These are phyloP conservation scores for Calonectria multiphialidica DNA, from an alignment of 2,329 filamentous ascomycete species.

Conservation along the genomic window DNA sequence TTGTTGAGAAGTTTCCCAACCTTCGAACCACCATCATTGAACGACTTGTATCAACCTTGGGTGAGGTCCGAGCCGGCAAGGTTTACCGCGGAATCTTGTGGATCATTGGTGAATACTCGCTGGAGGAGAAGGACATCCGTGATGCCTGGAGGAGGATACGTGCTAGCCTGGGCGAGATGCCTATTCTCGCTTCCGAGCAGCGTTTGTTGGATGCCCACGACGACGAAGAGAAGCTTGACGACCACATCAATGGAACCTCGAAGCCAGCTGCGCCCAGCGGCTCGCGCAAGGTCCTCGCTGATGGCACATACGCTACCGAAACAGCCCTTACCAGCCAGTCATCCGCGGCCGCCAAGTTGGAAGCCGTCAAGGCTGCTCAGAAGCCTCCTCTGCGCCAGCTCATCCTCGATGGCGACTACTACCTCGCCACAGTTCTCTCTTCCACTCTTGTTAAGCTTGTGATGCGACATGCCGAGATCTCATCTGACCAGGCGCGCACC, in stretches of 20 bases:
- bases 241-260: conserved; percentile 83
- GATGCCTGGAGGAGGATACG: conserved; percentile 98
- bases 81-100: conserved; percentile 96
- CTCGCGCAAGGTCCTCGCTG: conserved; percentile 91
- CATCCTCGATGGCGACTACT: conserved; percentile 97
- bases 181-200: conserved; percentile 95
- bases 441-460: conserved; percentile 97
- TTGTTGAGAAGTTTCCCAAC: conserved; percentile 96
- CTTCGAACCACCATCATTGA: conserved; percentile 89
- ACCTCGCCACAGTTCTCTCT: conserved; percentile 93
- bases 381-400: conserved; percentile 95
- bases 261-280: conserved; percentile 83
- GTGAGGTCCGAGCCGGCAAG: conserved; percentile 95
- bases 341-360: conserved; percentile 88
- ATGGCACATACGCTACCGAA: conserved; percentile 98
- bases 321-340: conserved; percentile 95
- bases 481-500: conserved; percentile 84
- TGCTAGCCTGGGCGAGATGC: conserved; percentile 94
- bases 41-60: conserved; percentile 88
- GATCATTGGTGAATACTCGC: conserved; percentile 97
- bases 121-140: conserved; percentile 93
- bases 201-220: conserved; percentile 89
- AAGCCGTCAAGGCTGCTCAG: conserved; percentile 96
- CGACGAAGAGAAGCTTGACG: conserved; percentile 71
- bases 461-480: conserved; percentile 96